These are phyloP conservation scores for Basidiobolus meristosporus DNA, from an alignment of 371 early-diverging fungal species.

Conservation along the genomic window DNA sequence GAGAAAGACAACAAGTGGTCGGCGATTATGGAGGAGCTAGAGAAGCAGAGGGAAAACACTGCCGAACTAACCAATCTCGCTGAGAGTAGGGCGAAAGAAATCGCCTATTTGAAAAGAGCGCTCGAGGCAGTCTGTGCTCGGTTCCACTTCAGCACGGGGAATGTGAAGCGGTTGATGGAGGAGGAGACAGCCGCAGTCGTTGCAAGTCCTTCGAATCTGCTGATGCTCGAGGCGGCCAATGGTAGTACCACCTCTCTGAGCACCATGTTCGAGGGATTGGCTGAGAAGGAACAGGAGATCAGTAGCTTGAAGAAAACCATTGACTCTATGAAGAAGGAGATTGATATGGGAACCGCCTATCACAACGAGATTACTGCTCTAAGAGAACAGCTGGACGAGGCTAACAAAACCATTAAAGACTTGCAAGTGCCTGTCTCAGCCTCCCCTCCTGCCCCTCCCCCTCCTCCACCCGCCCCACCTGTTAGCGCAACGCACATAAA, in stretches of 20 bases:
- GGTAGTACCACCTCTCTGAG: too few species aligned
- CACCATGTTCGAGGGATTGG: background rate
- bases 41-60: slow-evolving; percentile 4
- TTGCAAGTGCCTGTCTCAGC: background rate
- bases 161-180: too few species aligned
- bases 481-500: too few species aligned
- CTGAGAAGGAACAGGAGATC: background rate
- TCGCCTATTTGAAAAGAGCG: slow-evolving; percentile 13
- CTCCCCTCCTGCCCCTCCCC: background rate
- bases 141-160: too few species aligned
- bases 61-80: slow-evolving; percentile 9
- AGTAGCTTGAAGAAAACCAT: background rate
- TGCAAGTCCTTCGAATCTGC: too few species aligned
- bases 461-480: background rate
- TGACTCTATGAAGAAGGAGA: too few species aligned
- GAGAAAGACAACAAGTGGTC: slow-evolving; percentile 1
- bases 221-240: too few species aligned
- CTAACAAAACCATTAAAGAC: background rate
- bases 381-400: background rate
- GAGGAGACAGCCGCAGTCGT: too few species aligned
- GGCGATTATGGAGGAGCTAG: slow-evolving; percentile 4
- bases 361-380: too few species aligned
- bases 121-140: slow-evolving; percentile 14
- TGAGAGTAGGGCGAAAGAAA: slow-evolving; percentile 12
- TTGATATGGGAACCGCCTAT: too few species aligned